A percentile compares a stretch with the other conserved stretches of the same genome.
Evolutionary conservation across 2,329 filamentous ascomycete species (phyloP).

Genomic region (Phaeosphaeria sp.): DNA sequence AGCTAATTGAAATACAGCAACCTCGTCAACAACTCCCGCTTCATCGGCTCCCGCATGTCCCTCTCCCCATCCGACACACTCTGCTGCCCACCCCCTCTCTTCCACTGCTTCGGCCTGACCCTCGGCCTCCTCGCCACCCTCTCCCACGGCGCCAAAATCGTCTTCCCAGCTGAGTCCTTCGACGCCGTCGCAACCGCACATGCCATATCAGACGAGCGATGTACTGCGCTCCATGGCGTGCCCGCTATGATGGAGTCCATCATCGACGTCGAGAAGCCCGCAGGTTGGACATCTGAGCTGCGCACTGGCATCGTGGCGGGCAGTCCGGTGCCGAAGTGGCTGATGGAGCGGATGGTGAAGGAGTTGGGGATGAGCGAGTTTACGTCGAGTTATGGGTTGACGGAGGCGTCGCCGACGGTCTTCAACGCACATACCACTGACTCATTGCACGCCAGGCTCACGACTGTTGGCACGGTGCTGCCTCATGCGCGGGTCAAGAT

Average conservation of each 20-base stretch:
- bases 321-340: constrained; percentile 74
- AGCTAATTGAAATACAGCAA: constrained; percentile 30
- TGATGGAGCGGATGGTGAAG: constrained; percentile 76
- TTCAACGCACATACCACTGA: constrained; percentile 83
- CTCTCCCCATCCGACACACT: constrained; percentile 70
- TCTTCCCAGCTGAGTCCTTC: constrained; percentile 77
- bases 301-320: constrained; percentile 82
- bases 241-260: constrained; percentile 83
- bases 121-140: constrained; percentile 75
- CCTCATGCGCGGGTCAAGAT: constrained; percentile 79
- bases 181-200: constrained; percentile 70
- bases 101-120: constrained; percentile 86
- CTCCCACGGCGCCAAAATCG: constrained; percentile 77
- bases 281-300: constrained; percentile 55
- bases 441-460: constrained; percentile 69
- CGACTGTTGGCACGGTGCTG: constrained; percentile 77
- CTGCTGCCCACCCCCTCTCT: constrained; percentile 83
- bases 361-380: constrained; percentile 79
- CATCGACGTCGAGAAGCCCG: constrained; percentile 57
- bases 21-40: constrained; percentile 50
- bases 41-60: constrained; percentile 72
- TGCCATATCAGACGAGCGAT: constrained; percentile 61
- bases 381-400: constrained; percentile 65
- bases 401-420: constrained; percentile 79
- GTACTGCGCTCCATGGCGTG: constrained; percentile 79